phyloP scores from a whole-genome alignment of 345 rosid species.

The Carallia pectinifolia region DNA sequence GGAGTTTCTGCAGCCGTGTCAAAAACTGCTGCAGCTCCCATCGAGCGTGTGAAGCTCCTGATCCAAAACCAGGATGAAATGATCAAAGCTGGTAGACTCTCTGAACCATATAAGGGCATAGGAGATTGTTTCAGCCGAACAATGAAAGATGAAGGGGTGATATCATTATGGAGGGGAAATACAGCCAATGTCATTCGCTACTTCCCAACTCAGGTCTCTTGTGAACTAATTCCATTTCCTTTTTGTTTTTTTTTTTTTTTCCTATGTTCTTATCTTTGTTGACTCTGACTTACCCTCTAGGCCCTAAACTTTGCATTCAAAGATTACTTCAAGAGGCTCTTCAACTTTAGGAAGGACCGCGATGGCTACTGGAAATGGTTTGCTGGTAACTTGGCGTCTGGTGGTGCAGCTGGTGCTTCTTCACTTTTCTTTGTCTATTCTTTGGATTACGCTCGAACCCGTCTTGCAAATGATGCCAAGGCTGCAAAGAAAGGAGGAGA shows the following conservation, averaged over 20 bases:
- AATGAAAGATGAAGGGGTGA: constrained; percentile 25
- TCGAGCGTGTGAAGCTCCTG: constrained; percentile 26
- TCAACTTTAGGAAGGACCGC: constrained; percentile 24
- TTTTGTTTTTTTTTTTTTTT: neutral
- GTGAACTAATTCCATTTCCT: neutral
- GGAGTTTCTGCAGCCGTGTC: constrained; percentile 33
- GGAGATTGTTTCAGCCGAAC: constrained; percentile 29
- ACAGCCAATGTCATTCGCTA: constrained; percentile 31
- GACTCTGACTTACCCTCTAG: constrained; percentile 5
- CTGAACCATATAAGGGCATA: constrained; percentile 27
- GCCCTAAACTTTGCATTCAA: constrained; percentile 27
- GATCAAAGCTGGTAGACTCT: constrained; percentile 28
- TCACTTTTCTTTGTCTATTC: constrained; percentile 17
- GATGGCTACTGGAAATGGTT: constrained; percentile 33
- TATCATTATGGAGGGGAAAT: constrained; percentile 33
- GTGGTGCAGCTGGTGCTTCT: constrained; percentile 27
- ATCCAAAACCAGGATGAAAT: constrained; percentile 24
- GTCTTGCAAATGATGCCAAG: constrained; percentile 20
- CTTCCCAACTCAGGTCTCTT: constrained; percentile 29
- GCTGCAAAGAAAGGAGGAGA: constrained; percentile 18
- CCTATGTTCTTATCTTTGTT: neutral
- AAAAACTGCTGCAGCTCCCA: constrained; percentile 27
- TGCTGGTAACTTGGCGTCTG: constrained; percentile 24
- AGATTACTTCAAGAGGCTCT: constrained; percentile 27
- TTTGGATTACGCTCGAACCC: constrained; percentile 26